Percentiles rank a stretch among this genome's conserved stretches.
phyloP scores from a whole-genome alignment of 768 basidiomycete genomes.

The Psilocybe cubensis region DNA sequence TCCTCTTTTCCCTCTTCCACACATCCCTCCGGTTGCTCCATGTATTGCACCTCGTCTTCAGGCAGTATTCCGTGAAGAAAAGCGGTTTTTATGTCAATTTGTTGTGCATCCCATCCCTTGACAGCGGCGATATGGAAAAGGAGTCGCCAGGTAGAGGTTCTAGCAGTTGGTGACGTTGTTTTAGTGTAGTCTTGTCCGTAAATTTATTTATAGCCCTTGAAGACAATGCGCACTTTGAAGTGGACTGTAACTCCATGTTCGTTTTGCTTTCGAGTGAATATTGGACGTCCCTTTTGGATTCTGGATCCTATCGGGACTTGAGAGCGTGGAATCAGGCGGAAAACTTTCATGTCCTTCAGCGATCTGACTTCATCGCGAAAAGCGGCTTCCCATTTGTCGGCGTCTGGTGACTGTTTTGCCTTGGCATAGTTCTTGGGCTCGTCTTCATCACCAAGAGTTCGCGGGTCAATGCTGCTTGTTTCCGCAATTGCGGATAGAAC shows the following conservation, averaged over 20 bases:
- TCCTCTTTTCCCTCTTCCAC: constrained; percentile 26
- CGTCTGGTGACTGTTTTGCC: no score
- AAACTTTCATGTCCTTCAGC: no score
- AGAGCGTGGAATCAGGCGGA: no score
- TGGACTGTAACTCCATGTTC: constrained; percentile 26
- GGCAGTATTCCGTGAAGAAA: constrained; percentile 37
- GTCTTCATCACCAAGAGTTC: background rate
- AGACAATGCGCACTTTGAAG: constrained; percentile 43
- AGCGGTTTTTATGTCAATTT: constrained; percentile 43
- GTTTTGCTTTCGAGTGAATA: constrained; percentile 21
- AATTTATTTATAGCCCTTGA: constrained; percentile 44
- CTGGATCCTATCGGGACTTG: no score
- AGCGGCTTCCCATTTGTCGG: no score
- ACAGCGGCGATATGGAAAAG: constrained; percentile 38
- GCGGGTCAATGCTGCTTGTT: constrained; percentile 1
- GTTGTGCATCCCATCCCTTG: constrained; percentile 36
- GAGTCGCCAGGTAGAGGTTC: constrained; percentile 39
- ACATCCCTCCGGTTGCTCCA: constrained; percentile 38
- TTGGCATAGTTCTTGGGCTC: constrained; percentile 12
- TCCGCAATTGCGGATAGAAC: constrained; percentile 11
- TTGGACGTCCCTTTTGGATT: no score
- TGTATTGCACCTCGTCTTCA: constrained; percentile 32
- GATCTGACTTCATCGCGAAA: no score
- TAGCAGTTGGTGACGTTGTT: constrained; percentile 43
- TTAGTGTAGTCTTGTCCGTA: constrained; percentile 46